Conservation (phyloP, 1,139 yeast genomes). For the Debaryomyces fabryi region DNA sequence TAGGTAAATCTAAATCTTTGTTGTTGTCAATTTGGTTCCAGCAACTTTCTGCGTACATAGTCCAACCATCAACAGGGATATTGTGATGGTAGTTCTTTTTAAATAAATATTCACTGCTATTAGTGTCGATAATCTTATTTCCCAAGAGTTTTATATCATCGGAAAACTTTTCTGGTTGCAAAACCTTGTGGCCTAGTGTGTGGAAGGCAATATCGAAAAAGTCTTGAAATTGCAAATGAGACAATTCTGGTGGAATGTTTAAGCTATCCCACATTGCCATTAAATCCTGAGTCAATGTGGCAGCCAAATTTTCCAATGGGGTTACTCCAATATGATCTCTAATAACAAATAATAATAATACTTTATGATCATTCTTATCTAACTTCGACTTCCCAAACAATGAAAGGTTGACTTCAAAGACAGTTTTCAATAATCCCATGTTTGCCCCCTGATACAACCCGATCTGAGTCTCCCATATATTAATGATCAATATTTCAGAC, state of each 20-base stretch:
- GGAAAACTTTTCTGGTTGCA: slow-evolving; percentile 75
- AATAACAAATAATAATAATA: slow-evolving; percentile 81
- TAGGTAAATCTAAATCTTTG: slow-evolving; percentile 92
- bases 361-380: slow-evolving; percentile 53
- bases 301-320: slow-evolving; percentile 71
- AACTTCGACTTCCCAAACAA: slow-evolving; percentile 59
- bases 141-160: slow-evolving; percentile 67
- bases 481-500: slow-evolving; percentile 85
- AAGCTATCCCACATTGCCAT: slow-evolving; percentile 76
- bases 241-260: slow-evolving; percentile 69
- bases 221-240: slow-evolving; percentile 58
- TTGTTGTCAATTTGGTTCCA: slow-evolving; percentile 95
- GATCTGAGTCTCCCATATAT: slow-evolving; percentile 96
- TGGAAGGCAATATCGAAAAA: slow-evolving; percentile 85
- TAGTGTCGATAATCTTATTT: slow-evolving; percentile 50
- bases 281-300: slow-evolving; percentile 71
- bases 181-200: slow-evolving; percentile 81
- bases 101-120: slow-evolving; percentile 51
- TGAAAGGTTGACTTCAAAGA: slow-evolving; percentile 90
- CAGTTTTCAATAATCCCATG: slow-evolving; percentile 93
- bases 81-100: slow-evolving; percentile 76
- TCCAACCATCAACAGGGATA: slow-evolving; percentile 96
- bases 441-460: slow-evolving; percentile 98
- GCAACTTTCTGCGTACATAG: slow-evolving; percentile 83
- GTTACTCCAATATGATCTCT: slow-evolving; percentile 92